Evolutionary conservation across 73 alveolate genomes (phyloP).

Genomic region (Tetrahymena malaccensis): DNA sequence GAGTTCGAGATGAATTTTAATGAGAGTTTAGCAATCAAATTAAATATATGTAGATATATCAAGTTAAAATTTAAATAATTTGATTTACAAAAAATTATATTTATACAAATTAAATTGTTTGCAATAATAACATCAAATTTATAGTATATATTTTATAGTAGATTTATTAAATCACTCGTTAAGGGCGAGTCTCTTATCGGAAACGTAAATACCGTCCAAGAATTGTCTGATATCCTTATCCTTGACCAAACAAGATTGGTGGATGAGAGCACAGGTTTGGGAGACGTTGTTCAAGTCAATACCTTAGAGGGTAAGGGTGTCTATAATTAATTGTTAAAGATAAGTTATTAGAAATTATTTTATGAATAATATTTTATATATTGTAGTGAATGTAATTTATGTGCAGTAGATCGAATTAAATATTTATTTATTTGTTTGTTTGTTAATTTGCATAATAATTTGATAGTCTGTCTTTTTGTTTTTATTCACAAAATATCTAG

Average conservation of each 20-base stretch:
- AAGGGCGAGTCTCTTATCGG: slow-evolving; percentile 23
- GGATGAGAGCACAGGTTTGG: slow-evolving; percentile 66
- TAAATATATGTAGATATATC: background rate
- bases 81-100: background rate
- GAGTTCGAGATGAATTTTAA: background rate
- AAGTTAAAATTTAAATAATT: background rate
- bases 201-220: slow-evolving; percentile 93
- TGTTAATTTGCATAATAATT: too few species aligned
- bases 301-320: slow-evolving; percentile 62
- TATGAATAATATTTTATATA: background rate
- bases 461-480: background rate
- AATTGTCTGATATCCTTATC: slow-evolving; percentile 93
- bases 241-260: slow-evolving; percentile 75
- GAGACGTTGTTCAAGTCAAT: slow-evolving; percentile 73
- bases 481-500: background rate
- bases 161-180: background rate
- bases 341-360: background rate
- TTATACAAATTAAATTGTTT: background rate
- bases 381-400: too few species aligned
- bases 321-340: slow-evolving; percentile 28
- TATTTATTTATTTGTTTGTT: too few species aligned
- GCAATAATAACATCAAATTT: background rate
- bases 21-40: background rate
- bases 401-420: background rate
- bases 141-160: background rate